Evolutionary conservation across 305 asterid species (phyloP).

Genomic region (Withania somnifera): DNA sequence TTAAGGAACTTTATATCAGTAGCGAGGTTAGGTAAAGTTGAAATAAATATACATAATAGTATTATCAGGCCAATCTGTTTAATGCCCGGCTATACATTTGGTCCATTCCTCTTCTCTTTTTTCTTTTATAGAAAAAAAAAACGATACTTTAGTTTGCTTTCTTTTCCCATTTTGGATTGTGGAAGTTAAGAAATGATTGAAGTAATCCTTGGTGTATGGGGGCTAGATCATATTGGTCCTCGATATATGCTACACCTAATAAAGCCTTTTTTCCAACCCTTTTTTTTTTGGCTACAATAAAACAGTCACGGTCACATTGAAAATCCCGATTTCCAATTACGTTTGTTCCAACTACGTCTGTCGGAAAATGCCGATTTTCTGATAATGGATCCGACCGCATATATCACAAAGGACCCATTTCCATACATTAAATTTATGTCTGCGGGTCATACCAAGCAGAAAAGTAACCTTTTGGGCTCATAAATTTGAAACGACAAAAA

Average conservation of each 20-base stretch:
- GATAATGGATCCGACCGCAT: background rate
- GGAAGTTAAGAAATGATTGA: no score
- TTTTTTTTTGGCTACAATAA: no score
- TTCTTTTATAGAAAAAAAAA: background rate
- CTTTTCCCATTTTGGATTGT: background rate
- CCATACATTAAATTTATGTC: no score
- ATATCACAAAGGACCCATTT: no score
- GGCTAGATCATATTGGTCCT: no score
- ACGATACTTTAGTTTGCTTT: background rate
- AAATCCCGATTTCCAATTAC: no score
- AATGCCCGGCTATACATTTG: background rate
- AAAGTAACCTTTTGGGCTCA: background rate
- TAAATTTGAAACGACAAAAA: background rate
- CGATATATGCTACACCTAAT: no score
- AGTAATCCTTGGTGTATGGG: no score
- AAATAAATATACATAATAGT: background rate
- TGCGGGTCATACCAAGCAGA: no score
- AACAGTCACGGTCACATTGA: no score
- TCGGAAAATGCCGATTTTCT: background rate
- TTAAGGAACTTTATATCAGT: background rate
- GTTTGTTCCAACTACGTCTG: background rate
- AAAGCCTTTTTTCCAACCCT: no score
- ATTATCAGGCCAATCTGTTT: background rate
- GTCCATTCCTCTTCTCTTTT: background rate
- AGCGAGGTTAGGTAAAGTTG: background rate